Percentiles rank a stretch among this genome's conserved stretches.
These are phyloP conservation scores for Candida multigemmis DNA, from an alignment of 805 yeast species.

Conservation along the genomic window DNA sequence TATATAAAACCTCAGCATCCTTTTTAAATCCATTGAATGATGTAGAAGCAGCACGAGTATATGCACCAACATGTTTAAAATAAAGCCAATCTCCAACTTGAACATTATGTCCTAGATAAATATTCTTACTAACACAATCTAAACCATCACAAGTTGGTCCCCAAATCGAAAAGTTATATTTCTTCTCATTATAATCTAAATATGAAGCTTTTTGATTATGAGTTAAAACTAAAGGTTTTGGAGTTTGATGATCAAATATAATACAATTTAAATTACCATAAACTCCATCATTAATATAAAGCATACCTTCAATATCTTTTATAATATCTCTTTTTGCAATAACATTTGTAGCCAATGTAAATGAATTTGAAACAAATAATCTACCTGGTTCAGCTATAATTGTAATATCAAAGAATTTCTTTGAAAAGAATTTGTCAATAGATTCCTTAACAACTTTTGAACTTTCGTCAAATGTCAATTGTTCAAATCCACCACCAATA, in stretches of 20 bases:
- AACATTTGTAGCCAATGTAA: constrained; percentile 75
- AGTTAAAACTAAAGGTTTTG: constrained; percentile 57
- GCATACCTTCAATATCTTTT: constrained; percentile 35
- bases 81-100: constrained; percentile 89
- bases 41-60: constrained; percentile 88
- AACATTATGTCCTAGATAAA: constrained; percentile 49
- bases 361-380: constrained; percentile 75
- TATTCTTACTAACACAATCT: constrained; percentile 61
- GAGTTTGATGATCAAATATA: constrained; percentile 83
- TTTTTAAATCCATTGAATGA: constrained; percentile 82
- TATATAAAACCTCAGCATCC: constrained; percentile 51
- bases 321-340: constrained; percentile 65
- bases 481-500: constrained; percentile 90
- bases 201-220: constrained; percentile 41
- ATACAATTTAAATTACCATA: constrained; percentile 95
- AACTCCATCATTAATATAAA: constrained; percentile 90
- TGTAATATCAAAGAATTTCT: constrained; percentile 15
- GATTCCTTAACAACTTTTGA: constrained; percentile 48
- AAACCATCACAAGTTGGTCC: constrained; percentile 98
- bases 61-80: constrained; percentile 81
- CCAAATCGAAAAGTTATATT: constrained; percentile 66
- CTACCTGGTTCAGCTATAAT: constrained; percentile 94
- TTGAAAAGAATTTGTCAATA: constrained; percentile 54
- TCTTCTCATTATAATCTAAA: constrained; percentile 10
- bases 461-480: constrained; percentile 49